A percentile compares a stretch with the other conserved stretches of the same genome.
Conservation (phyloP, 2,329 filamentous ascomycete species). For the Fusarium gaditjirri region DNA sequence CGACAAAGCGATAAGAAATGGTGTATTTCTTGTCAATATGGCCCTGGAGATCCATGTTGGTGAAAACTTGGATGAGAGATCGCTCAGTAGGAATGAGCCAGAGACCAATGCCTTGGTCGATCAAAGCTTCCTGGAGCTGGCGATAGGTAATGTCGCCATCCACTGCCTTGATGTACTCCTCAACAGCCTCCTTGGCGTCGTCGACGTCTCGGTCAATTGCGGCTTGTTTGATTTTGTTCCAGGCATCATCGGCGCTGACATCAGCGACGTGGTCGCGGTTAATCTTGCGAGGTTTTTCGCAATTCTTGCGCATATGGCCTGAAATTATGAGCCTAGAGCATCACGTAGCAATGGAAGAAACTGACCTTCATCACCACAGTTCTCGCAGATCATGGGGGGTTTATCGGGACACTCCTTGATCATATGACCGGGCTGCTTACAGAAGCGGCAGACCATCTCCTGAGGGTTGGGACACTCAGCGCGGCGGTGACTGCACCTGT, state of each 20-base stretch:
- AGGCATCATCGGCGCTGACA: conserved; percentile 65
- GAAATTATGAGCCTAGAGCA: conserved; percentile 15
- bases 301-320: conserved; percentile 68
- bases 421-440: conserved; percentile 63
- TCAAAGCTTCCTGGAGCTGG: conserved; percentile 70
- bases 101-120: conserved; percentile 62
- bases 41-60: conserved; percentile 78
- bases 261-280: conserved; percentile 63
- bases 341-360: neutral
- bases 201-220: conserved; percentile 67
- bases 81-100: conserved; percentile 73
- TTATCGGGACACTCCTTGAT: conserved; percentile 71
- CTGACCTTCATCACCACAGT: conserved; percentile 70
- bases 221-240: conserved; percentile 65
- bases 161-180: conserved; percentile 69
- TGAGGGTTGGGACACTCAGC: conserved; percentile 51
- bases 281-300: conserved; percentile 69
- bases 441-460: conserved; percentile 55
- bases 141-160: conserved; percentile 66
- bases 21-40: conserved; percentile 72
- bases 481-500: conserved; percentile 44
- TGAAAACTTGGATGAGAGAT: conserved; percentile 65
- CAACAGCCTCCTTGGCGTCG: conserved; percentile 68
- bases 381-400: conserved; percentile 65
- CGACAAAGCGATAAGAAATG: conserved; percentile 69